A percentile compares a stretch with the other conserved stretches of the same genome.
phyloP scores from a whole-genome alignment of 2,329 filamentous ascomycete species.

The Colletotrichum sp. region DNA sequence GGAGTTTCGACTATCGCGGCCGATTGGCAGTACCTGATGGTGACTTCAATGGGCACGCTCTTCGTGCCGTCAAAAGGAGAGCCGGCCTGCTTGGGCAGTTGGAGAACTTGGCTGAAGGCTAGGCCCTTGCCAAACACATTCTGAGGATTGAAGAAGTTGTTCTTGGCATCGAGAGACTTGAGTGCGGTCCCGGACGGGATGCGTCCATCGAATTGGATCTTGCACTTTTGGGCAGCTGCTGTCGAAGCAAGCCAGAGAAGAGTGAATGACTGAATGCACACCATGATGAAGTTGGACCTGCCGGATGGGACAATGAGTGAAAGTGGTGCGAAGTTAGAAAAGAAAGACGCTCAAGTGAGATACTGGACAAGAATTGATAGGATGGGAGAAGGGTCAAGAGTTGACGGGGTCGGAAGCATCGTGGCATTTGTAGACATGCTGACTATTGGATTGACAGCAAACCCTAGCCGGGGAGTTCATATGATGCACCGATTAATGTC shows the following conservation, averaged over 20 bases:
- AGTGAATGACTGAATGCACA: background rate
- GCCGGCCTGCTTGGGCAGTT: constrained; percentile 43
- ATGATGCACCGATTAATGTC: background rate
- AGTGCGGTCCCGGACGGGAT: constrained; percentile 41
- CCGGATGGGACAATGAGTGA: constrained; percentile 5
- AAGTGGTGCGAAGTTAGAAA: background rate
- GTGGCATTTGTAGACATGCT: background rate
- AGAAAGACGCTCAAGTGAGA: background rate
- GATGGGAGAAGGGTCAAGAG: background rate
- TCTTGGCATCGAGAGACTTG: constrained; percentile 48
- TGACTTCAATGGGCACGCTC: constrained; percentile 54
- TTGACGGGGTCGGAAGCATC: background rate
- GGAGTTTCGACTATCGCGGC: too few species aligned
- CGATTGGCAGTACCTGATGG: constrained; percentile 36
- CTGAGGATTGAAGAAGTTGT: constrained; percentile 51
- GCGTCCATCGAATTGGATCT: constrained; percentile 51
- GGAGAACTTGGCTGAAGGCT: constrained; percentile 54
- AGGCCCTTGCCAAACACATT: constrained; percentile 59
- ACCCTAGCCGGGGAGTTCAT: background rate
- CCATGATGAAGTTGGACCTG: constrained; percentile 14
- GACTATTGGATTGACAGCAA: background rate
- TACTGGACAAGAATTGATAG: background rate
- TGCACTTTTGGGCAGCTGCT: constrained; percentile 25
- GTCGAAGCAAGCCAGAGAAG: background rate
- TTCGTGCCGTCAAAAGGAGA: constrained; percentile 47